Percentiles rank a stretch among this genome's conserved stretches.
Evolutionary conservation across 495 filamentous ascomycete species (phyloP).

Genomic region (Lentithecium fluviatile): DNA sequence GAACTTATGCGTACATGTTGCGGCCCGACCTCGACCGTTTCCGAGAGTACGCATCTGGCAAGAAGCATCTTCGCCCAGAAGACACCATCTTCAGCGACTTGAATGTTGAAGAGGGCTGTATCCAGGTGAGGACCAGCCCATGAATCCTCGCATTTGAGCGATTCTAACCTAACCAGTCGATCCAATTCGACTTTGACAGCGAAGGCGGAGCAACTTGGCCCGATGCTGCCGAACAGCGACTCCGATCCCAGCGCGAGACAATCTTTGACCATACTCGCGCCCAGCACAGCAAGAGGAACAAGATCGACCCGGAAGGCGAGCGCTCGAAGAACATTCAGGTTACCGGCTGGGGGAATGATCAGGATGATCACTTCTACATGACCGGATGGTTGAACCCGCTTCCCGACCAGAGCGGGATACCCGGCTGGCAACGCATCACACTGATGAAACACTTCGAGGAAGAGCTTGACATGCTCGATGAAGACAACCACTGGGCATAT

Average conservation of each 20-base stretch:
- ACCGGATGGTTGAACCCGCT: constrained; percentile 44
- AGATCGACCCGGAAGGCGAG: not conserved
- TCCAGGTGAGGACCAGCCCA: not conserved
- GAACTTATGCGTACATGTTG: constrained; percentile 34
- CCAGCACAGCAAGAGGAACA: constrained; percentile 28
- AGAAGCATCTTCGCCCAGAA: not conserved
- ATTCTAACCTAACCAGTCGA: not conserved
- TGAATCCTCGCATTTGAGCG: not conserved
- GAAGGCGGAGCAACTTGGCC: constrained; percentile 32
- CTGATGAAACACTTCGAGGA: constrained; percentile 44
- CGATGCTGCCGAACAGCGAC: constrained; percentile 34
- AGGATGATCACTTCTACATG: constrained; percentile 32
- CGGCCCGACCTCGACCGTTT: not conserved
- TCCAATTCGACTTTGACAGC: constrained; percentile 1
- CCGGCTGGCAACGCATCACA: constrained; percentile 44
- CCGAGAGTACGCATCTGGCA: not conserved
- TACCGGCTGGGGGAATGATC: constrained; percentile 32
- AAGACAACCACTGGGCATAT: constrained; percentile 41
- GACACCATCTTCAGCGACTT: constrained; percentile 23
- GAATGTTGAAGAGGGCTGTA: constrained; percentile 16
- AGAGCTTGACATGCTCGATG: constrained; percentile 16
- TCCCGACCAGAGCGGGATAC: constrained; percentile 38
- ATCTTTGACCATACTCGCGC: constrained; percentile 34
- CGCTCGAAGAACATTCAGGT: constrained; percentile 31
- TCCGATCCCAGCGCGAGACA: constrained; percentile 24